These are phyloP conservation scores for Parathielavia appendiculata DNA, from an alignment of 495 filamentous ascomycete genomes.

Conservation along the genomic window DNA sequence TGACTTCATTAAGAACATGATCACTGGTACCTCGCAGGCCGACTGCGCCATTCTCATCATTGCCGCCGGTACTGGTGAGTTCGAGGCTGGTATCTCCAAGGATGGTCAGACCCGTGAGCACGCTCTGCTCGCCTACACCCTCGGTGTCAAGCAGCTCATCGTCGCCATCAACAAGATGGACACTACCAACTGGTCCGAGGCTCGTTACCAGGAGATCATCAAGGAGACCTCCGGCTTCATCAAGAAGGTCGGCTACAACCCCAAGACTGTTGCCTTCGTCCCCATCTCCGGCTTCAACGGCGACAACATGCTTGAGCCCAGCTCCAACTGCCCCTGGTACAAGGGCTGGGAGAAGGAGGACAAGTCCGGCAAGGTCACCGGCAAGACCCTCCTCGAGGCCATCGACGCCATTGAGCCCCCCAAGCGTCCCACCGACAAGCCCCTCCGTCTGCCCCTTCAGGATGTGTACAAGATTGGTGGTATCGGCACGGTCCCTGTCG, in stretches of 20 bases:
- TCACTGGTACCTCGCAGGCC: constrained; percentile 99
- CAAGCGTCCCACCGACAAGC: constrained; percentile 90
- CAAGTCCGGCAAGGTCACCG: constrained; percentile 81
- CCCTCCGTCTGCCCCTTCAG: constrained; percentile 99
- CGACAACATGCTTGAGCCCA: constrained; percentile 97
- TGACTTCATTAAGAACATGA: constrained; percentile 99
- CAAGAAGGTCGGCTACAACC: constrained; percentile 99
- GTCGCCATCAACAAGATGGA: constrained; percentile 99
- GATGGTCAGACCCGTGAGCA: constrained; percentile 99
- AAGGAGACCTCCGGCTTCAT: constrained; percentile 99
- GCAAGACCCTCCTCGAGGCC: constrained; percentile 98
- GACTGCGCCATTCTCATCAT: constrained; percentile 99
- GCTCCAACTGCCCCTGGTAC: constrained; percentile 98
- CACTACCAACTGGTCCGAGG: constrained; percentile 96
- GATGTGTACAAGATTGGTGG: constrained; percentile 99
- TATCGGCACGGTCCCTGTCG: constrained; percentile 99
- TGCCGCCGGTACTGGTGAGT: constrained; percentile 99
- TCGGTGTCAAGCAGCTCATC: constrained; percentile 99
- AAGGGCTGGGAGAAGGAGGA: constrained; percentile 99
- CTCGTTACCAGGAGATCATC: constrained; percentile 97
- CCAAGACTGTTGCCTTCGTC: constrained; percentile 95
- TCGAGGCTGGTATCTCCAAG: constrained; percentile 99
- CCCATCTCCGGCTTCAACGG: constrained; percentile 99
- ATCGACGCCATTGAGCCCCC: constrained; percentile 96
- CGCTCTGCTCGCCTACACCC: constrained; percentile 99